A percentile compares a stretch with the other conserved stretches of the same genome.
phyloP scores from a whole-genome alignment of 768 basidiomycete species.

The Termitomyces bulborhizus region DNA sequence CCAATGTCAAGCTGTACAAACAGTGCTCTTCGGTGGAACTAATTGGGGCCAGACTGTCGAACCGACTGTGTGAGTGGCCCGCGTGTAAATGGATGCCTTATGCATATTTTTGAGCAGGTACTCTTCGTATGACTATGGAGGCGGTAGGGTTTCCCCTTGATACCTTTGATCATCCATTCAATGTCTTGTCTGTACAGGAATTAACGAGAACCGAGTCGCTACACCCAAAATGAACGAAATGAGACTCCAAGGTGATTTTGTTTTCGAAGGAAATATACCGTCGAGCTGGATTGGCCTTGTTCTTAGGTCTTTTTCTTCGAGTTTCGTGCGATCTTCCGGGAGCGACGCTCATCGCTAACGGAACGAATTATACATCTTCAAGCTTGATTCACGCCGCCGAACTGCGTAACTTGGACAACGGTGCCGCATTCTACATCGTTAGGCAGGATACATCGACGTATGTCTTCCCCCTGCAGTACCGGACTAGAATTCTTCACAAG shows the following conservation, averaged over 20 bases:
- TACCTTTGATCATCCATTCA: not conserved
- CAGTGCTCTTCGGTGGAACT: conserved; percentile 58
- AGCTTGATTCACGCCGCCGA: conserved; percentile 38
- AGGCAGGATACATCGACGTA: conserved; percentile 41
- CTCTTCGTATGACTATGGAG: conserved; percentile 59
- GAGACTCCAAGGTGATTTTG: conserved; percentile 38
- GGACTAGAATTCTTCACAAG: not conserved
- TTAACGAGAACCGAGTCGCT: conserved; percentile 46
- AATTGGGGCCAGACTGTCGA: conserved; percentile 57
- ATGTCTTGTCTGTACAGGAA: conserved; percentile 26
- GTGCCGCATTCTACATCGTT: conserved; percentile 41
- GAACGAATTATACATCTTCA: conserved; percentile 43
- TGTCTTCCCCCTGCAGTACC: conserved; percentile 3
- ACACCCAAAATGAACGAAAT: conserved; percentile 47
- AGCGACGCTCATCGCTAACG: conserved; percentile 39
- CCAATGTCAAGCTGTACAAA: not conserved
- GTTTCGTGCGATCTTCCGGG: conserved; percentile 43
- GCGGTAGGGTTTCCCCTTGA: conserved; percentile 20
- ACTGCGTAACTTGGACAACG: conserved; percentile 37
- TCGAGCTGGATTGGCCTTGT: not conserved
- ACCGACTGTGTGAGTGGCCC: conserved; percentile 37
- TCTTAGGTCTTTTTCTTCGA: conserved; percentile 42
- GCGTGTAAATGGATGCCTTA: not conserved
- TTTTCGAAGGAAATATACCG: not conserved
- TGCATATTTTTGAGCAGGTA: conserved; percentile 16